Conservation (phyloP, 2,329 filamentous ascomycete genomes). For the Mycosphaerelloides madeirae region DNA sequence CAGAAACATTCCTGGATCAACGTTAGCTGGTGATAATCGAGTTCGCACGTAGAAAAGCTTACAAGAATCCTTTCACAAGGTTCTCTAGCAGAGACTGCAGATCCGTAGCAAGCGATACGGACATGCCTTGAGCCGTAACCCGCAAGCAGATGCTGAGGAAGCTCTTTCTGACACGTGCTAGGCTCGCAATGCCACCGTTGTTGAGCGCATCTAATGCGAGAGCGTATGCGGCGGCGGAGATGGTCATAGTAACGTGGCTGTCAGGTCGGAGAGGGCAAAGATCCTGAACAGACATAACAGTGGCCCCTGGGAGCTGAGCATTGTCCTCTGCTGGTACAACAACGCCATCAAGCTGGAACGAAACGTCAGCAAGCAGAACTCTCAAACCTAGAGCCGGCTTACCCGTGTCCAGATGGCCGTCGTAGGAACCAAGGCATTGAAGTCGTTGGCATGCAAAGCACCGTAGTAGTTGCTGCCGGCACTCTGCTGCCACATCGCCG, state of each 20-base stretch:
- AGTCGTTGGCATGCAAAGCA: slow-evolving; percentile 23
- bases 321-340: slow-evolving; percentile 25
- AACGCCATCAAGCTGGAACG: slow-evolving; percentile 22
- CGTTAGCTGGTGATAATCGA: neutral
- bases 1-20: neutral
- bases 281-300: slow-evolving; percentile 20
- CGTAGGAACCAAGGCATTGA: slow-evolving; percentile 26
- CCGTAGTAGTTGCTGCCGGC: slow-evolving; percentile 27
- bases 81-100: slow-evolving; percentile 14
- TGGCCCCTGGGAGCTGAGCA: slow-evolving; percentile 27
- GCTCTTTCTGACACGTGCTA: slow-evolving; percentile 16
- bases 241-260: slow-evolving; percentile 25
- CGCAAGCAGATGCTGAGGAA: slow-evolving; percentile 16
- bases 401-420: slow-evolving; percentile 27
- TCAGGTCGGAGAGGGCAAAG: slow-evolving; percentile 24
- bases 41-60: slow-evolving; percentile 3
- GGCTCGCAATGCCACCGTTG: slow-evolving; percentile 22
- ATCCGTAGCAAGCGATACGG: slow-evolving; percentile 13
- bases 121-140: slow-evolving; percentile 22
- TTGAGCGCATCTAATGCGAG: slow-evolving; percentile 28
- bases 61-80: slow-evolving; percentile 23
- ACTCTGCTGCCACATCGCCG: slow-evolving; percentile 29
- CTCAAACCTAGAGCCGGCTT: neutral
- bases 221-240: slow-evolving; percentile 26
- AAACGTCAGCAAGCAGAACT: neutral